These are phyloP conservation scores for Paecilomyces dactylethromorphus DNA, from an alignment of 2,329 filamentous ascomycete genomes.

Conservation along the genomic window DNA sequence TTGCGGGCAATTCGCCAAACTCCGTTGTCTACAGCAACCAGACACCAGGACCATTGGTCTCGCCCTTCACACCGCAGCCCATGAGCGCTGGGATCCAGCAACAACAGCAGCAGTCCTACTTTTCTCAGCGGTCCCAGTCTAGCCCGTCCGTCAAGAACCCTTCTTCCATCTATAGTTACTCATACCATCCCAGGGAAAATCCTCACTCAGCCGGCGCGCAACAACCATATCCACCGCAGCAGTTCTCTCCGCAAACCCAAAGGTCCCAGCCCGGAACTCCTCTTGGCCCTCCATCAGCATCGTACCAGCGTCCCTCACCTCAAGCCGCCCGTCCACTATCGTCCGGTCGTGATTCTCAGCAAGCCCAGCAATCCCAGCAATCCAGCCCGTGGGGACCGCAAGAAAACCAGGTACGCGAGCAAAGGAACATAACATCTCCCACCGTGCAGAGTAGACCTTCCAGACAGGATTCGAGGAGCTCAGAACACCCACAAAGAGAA, in stretches of 20 bases:
- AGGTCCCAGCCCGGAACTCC: constrained; percentile 44
- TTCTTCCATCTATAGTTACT: constrained; percentile 24
- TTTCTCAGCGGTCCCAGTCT: constrained; percentile 32
- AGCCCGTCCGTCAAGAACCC: constrained; percentile 33
- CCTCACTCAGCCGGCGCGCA: constrained; percentile 23
- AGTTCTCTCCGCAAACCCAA: constrained; percentile 28
- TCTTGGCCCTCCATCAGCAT: constrained; percentile 37
- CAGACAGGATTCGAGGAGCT: constrained; percentile 37
- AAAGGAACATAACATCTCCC: constrained; percentile 22
- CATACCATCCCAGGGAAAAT: constrained; percentile 28
- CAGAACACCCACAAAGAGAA: constrained; percentile 28
- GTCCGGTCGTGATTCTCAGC: constrained; percentile 29
- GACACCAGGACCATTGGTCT: constrained; percentile 23
- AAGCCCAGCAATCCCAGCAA: constrained; percentile 19
- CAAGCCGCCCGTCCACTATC: constrained; percentile 30
- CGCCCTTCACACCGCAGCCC: constrained; percentile 34
- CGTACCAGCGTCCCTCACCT: constrained; percentile 28
- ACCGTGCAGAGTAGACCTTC: constrained; percentile 18
- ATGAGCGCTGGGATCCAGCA: constrained; percentile 23
- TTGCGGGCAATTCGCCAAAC: constrained; percentile 15
- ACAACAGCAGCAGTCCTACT: constrained; percentile 30
- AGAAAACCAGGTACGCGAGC: constrained; percentile 21
- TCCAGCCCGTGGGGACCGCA: constrained; percentile 26
- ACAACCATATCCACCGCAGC: constrained; percentile 25
- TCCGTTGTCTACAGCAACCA: constrained; percentile 21